Base-by-base conservation (phyloP, 2,329 filamentous ascomycete genomes). In the Cladosporium oxysporum region DNA sequence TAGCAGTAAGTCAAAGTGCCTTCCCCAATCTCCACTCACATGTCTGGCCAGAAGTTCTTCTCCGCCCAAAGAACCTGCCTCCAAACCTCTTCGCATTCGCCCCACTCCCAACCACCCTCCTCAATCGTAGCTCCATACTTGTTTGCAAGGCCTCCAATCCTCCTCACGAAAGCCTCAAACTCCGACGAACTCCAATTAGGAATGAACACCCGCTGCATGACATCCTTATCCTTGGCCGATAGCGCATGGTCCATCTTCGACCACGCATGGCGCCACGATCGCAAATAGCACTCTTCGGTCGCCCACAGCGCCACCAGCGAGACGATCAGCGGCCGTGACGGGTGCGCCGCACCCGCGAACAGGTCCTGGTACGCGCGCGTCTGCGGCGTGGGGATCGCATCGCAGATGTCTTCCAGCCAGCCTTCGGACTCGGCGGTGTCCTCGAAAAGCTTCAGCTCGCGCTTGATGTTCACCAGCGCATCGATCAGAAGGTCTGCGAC, bases 231-330 rank as follows among this genome's bases (percentile, higher is more conserved):
- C 60, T 70, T 70, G 18, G 58, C 58, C n/a, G 49, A 53, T 28
- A 65, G 50, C 41, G 67, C 60, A 55, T 66, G 58, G 58, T 71
- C 67, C 65, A 71, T 68, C 64, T 71, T 80, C 11, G 76, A 75
- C 29, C 75, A 74, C 31, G 81, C 80, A 66, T 81, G 82, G 66
- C 76, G 76, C 82, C 82, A 84, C 44, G 81, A 78, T 49, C 78
- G 75, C 35, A 82, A 76, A 69, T 83, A 83, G 73, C 79, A 82
- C 77, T 82, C 86, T 77, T 94, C 91, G 0, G 90, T 92, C 12
- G 86, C 88, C 88, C 90, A 93, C 47, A 93, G 83, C 18, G 91
- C 83, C 3, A 91, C 83, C 67, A 92, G 81, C 10, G 88, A 89
- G 71, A 92, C 89, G 1, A 92, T 77, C 71, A 90, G 73, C 1